A percentile compares a stretch with the other conserved stretches of the same genome.
Evolutionary conservation across 805 yeast species (phyloP).

Genomic region (Nakazawaea populi): DNA sequence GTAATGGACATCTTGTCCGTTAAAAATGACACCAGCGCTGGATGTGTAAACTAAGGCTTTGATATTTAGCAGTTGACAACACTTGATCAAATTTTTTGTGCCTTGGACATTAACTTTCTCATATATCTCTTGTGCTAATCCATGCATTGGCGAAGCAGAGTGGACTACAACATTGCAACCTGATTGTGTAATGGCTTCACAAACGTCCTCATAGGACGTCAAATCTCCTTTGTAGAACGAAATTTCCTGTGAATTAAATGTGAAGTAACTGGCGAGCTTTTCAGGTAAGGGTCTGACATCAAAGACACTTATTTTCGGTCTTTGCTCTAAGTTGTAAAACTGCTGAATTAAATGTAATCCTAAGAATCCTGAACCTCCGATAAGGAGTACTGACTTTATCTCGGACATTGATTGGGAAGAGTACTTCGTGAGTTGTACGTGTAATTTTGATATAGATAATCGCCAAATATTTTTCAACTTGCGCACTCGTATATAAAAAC

Average conservation of each 20-base stretch:
- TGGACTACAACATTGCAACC: slow-evolving; percentile 80
- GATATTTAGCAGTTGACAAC: slow-evolving; percentile 44
- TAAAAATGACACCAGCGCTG: slow-evolving; percentile 94
- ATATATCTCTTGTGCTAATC: slow-evolving; percentile 73
- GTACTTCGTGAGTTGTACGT: too few relatives aligned
- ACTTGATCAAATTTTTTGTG: slow-evolving; percentile 65
- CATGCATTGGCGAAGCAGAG: slow-evolving; percentile 96
- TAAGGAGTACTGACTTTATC: slow-evolving; percentile 60
- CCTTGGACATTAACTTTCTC: slow-evolving; percentile 90
- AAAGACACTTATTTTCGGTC: slow-evolving; percentile 76
- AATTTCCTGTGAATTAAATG: slow-evolving; percentile 59
- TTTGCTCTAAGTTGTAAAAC: slow-evolving; percentile 58
- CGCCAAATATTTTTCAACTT: too few relatives aligned
- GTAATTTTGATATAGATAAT: too few relatives aligned
- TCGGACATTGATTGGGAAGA: slow-evolving; percentile 2
- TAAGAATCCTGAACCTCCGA: slow-evolving; percentile 96
- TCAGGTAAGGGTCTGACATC: slow-evolving; percentile 89
- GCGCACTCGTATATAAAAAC: not conserved
- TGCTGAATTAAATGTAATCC: slow-evolving; percentile 90
- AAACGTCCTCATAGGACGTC: slow-evolving; percentile 66
- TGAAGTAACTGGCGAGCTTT: slow-evolving; percentile 60
- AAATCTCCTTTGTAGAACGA: slow-evolving; percentile 76
- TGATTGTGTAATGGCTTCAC: slow-evolving; percentile 50
- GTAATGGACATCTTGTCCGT: slow-evolving; percentile 87
- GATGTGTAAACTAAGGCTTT: slow-evolving; percentile 88